Conservation (phyloP, 2,329 filamentous ascomycete species). For the Nothomitra cinnamomea region DNA sequence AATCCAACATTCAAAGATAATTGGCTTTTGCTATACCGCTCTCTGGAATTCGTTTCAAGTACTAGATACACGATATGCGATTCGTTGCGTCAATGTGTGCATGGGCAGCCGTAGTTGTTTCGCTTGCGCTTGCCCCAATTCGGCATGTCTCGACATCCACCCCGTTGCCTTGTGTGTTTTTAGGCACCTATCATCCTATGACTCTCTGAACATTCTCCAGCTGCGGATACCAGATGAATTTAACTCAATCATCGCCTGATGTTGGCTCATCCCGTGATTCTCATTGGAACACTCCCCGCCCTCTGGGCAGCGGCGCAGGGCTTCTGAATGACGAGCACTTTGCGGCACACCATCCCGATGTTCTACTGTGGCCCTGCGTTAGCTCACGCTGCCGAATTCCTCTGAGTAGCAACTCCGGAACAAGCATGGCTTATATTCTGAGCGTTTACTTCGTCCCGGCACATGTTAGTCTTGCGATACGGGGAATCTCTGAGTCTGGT, state of each 20-base stretch:
- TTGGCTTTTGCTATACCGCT: no score
- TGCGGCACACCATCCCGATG: not conserved
- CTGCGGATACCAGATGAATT: not conserved
- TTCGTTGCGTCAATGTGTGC: no score
- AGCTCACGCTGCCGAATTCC: not conserved
- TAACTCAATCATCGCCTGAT: not conserved
- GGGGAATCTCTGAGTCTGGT: not conserved
- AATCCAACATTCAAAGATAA: no score
- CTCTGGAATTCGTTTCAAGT: no score
- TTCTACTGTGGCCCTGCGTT: not conserved
- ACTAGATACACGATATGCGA: no score
- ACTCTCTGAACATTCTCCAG: not conserved
- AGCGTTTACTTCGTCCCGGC: no score
- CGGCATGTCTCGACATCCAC: no score
- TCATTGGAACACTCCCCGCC: not conserved
- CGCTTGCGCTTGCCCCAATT: no score
- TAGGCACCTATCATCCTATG: no score
- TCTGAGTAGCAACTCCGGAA: not conserved
- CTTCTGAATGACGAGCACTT: not conserved
- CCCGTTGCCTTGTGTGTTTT: no score
- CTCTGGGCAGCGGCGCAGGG: not conserved
- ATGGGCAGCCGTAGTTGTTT: no score
- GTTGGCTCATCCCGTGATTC: not conserved
- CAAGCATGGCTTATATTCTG: no score
- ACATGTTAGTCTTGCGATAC: not conserved